A percentile compares a stretch with the other conserved stretches of the same genome.
Evolutionary conservation across 1,284 basidiomycete genomes (phyloP).

Genomic region (Austroboletus sp.): DNA sequence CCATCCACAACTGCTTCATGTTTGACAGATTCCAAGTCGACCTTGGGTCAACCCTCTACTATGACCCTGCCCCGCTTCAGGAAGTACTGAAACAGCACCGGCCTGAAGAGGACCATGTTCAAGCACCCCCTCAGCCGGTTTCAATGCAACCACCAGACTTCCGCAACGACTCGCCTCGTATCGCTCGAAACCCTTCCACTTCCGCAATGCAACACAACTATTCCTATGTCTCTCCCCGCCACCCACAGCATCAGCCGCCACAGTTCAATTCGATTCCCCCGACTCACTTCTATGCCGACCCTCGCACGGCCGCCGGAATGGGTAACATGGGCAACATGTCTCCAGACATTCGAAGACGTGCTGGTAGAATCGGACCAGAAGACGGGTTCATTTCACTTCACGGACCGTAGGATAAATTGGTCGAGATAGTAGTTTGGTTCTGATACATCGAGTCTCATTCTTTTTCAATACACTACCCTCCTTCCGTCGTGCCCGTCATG

Average conservation of each 20-base stretch:
- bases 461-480: background rate
- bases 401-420: constrained; percentile 21
- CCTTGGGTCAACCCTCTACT: constrained; percentile 47
- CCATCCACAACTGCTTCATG: constrained; percentile 4
- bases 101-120: constrained; percentile 27
- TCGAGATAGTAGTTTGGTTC: constrained; percentile 9
- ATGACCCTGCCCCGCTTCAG: constrained; percentile 42
- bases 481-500: background rate
- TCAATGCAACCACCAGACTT: constrained; percentile 33
- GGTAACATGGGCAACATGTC: constrained; percentile 27
- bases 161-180: constrained; percentile 31
- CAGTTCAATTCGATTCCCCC: constrained; percentile 31
- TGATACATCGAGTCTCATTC: background rate
- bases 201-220: constrained; percentile 29
- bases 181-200: constrained; percentile 22
- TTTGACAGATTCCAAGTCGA: constrained; percentile 43
- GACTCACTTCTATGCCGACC: constrained; percentile 34
- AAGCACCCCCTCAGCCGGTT: constrained; percentile 17
- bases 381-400: constrained; percentile 33
- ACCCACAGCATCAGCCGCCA: constrained; percentile 28
- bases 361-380: constrained; percentile 29
- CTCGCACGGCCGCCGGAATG: constrained; percentile 28
- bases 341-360: constrained; percentile 35
- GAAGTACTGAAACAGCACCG: constrained; percentile 37
- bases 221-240: constrained; percentile 33